Conservation (phyloP, 2,329 filamentous ascomycete genomes). For the Penicillium thymicola region DNA sequence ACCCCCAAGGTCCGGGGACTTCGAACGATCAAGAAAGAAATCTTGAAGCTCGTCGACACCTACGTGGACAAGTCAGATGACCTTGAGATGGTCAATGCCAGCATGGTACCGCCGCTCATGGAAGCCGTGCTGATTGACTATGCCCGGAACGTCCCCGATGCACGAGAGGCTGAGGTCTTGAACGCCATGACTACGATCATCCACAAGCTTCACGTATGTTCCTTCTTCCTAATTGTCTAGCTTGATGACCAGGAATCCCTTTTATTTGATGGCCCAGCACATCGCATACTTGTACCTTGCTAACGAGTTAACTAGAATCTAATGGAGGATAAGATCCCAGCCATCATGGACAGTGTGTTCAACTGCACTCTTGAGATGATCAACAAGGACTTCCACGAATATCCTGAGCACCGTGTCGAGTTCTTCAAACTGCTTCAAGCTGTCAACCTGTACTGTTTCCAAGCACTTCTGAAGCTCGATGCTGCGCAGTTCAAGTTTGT, state of each 20-base stretch:
- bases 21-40: constrained; percentile 98
- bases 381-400: constrained; percentile 99
- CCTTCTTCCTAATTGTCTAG: too few species aligned
- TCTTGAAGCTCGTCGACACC: constrained; percentile 94
- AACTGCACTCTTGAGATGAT: constrained; percentile 99
- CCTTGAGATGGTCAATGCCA: constrained; percentile 83
- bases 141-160: constrained; percentile 93
- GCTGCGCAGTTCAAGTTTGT: constrained; percentile 98
- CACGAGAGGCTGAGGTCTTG: constrained; percentile 91
- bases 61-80: constrained; percentile 99
- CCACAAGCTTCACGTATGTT: constrained; percentile 87
- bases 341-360: constrained; percentile 98
- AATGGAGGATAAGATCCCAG: constrained; percentile 97
- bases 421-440: constrained; percentile 96
- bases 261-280: not conserved
- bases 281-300: not conserved
- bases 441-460: constrained; percentile 97
- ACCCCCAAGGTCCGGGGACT: constrained; percentile 94
- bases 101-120: constrained; percentile 92
- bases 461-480: constrained; percentile 87
- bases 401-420: constrained; percentile 97
- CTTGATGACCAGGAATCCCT: not conserved
- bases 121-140: constrained; percentile 95
- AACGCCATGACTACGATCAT: constrained; percentile 98
- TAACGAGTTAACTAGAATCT: constrained; percentile 57